Evolutionary conservation across 305 asterid species (phyloP), one percentile per base, ranked within the genome.

Genomic region (Lippia alba): DNA sequence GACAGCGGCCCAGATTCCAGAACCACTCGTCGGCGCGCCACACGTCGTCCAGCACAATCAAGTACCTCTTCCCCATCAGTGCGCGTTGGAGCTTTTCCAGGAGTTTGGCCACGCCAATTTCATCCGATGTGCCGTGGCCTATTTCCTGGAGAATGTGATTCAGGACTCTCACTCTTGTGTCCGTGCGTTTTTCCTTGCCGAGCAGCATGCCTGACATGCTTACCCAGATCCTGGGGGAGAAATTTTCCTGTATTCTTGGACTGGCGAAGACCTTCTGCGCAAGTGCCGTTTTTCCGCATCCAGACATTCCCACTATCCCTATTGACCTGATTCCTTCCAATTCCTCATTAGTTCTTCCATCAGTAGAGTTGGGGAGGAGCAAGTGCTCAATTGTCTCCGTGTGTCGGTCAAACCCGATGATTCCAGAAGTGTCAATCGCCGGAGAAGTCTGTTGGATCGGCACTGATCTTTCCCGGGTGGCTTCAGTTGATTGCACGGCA

Each of bases 11-110:
- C 57, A 64, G 69, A 30, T 49, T 59, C 11, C 33, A 30, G 6
- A 14, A 67, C 64, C 63, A 67, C 2, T 67, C 56, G 7, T 56
- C 72, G 45, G 41, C 4, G 14, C 19, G 48, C 66, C 73, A 57
- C 17, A 49, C 74, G 50, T 69, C 59, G 50, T 69, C 74, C 59
- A 67, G 46, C 56, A 67, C 64, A 2, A 67, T 36, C 64, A 67
- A 14, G 51, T 67, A 67, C 30, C 64, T 57, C 74, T 45, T 57
- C 66, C 66, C 74, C 66, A 20, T 45, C 17, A 69, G 19, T 17
- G 46, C 36, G 1, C 5, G 9, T 4, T 40, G 55, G 15, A 67
- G 30, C 64, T 12, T 41, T 24, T 67, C 72, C 72, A 40, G 45
- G 45, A 67, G 64, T 39, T 55, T n/a, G 12, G 15, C 50, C 30